Evolutionary conservation across 768 basidiomycete species (phyloP), one percentile per base, ranked within the genome.

Genomic region (Omphalotus guepiniiformis): DNA sequence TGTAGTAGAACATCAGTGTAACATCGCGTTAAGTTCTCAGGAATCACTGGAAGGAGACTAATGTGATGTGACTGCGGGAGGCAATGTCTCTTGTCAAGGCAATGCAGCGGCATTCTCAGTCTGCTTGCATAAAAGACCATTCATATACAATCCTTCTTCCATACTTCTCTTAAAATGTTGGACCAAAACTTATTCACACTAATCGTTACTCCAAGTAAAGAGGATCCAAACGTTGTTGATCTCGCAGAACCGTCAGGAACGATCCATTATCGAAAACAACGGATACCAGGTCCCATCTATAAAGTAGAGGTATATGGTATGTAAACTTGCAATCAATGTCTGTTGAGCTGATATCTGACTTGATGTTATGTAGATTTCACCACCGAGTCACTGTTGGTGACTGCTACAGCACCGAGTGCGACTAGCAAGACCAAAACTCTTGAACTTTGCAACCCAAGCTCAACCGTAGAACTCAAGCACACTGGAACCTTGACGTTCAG

Each of bases 1-100:
- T 62, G 66, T 94, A 95, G 72, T 75, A 88, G 67, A 86, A 92
- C 91, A 93, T 92, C 16, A n/a, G n/a, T n/a, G n/a, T n/a, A n/a
- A n/a, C n/a, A n/a, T n/a, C n/a, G n/a, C n/a, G n/a, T n/a, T n/a
- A n/a, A n/a, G n/a, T n/a, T n/a, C n/a, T 37, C 15, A 6, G 21
- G n/a, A 15, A n/a, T 15, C 6, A 37, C 35, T 37, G 6, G 35
- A 32, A 32, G 35, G 6, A 16, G 35, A 19, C 40, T 8, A 15
- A 19, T 37, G 21, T 37, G 21, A 42, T 15, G 12, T 12, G 28
- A 12, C 26, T 41, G 23, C 40, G 41, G 41, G 41, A 27, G 28
- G 25, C 41, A 30, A 42, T 16, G 19, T 42, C 16, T 9, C 22
- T n/a, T n/a, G n/a, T n/a, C n/a, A n/a, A n/a, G n/a, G n/a, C n/a